Percentiles rank a stretch among this genome's conserved stretches.
Evolutionary conservation across 371 early-diverging fungal genomes (phyloP).

Genomic region (Rozella allomycis): DNA sequence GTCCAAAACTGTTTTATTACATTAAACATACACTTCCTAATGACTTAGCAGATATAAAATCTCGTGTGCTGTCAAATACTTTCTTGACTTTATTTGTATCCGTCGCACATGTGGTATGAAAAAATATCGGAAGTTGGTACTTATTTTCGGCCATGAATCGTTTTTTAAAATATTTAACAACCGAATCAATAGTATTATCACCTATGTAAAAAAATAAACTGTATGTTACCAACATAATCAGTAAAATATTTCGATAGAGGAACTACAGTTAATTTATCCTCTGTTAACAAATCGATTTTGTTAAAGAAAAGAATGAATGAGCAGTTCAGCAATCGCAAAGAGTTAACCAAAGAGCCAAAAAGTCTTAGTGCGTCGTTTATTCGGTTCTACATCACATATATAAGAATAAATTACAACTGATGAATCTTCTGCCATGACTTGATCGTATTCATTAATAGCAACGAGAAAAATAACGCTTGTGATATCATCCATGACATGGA

Average conservation of each 20-base stretch:
- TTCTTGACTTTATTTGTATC: too few relatives aligned
- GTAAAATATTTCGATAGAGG: conserved; percentile 32
- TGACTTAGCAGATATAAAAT: too few relatives aligned
- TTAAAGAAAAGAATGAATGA: conserved; percentile 1
- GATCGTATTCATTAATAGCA: conserved; percentile 49
- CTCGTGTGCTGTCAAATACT: too few relatives aligned
- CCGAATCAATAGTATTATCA: too few relatives aligned
- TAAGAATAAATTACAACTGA: conserved; percentile 4
- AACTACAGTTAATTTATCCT: conserved; percentile 8
- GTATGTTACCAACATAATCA: conserved; percentile 34
- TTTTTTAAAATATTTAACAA: too few relatives aligned
- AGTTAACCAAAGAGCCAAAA: conserved; percentile 53
- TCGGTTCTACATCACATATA: conserved; percentile 28
- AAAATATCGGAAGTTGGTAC: too few relatives aligned
- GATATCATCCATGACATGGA: conserved; percentile 74
- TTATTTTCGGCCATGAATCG: too few relatives aligned
- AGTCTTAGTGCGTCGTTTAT: conserved; percentile 51
- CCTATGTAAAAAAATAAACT: too few relatives aligned
- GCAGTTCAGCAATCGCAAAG: conserved; percentile 10
- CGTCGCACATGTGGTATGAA: too few relatives aligned
- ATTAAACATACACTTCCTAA: too few relatives aligned
- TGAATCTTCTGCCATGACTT: conserved; percentile 46
- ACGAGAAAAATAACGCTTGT: conserved; percentile 50
- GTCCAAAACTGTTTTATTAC: too few relatives aligned
- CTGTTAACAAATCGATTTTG: conserved; percentile 3